Evolutionary conservation across 2,329 filamentous ascomycete genomes (phyloP).

Genomic region (Talaromyces sp.): DNA sequence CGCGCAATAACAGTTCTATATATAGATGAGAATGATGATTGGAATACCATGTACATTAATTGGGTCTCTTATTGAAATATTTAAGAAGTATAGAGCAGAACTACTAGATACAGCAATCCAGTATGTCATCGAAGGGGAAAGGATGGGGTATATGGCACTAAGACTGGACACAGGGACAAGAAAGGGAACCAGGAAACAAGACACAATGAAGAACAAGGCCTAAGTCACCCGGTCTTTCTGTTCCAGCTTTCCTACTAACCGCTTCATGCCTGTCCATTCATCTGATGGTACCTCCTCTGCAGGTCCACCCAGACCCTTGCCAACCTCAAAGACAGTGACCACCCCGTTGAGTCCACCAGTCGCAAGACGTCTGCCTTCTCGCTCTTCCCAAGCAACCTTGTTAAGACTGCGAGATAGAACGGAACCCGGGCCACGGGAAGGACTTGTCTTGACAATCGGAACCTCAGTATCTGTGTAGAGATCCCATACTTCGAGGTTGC

Average conservation of each 20-base stretch:
- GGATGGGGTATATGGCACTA: constrained; percentile 30
- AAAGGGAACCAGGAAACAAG: constrained; percentile 12
- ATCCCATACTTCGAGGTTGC: constrained; percentile 93
- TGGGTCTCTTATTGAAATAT: no score
- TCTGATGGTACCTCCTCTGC: constrained; percentile 80
- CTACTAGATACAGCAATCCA: background rate
- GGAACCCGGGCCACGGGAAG: constrained; percentile 62
- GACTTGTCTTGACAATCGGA: constrained; percentile 78
- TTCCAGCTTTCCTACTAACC: constrained; percentile 77
- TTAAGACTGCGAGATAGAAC: constrained; percentile 86
- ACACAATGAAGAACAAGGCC: constrained; percentile 11
- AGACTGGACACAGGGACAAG: constrained; percentile 11
- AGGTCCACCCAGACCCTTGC: constrained; percentile 76
- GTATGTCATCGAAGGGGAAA: constrained; percentile 21
- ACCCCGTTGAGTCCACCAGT: constrained; percentile 91
- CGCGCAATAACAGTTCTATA: no score
- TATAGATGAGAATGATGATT: no score
- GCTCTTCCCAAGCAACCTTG: constrained; percentile 90
- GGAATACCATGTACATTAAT: no score
- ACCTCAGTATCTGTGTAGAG: constrained; percentile 91
- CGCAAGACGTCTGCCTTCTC: constrained; percentile 82
- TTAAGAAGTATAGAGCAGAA: background rate
- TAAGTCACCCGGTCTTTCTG: constrained; percentile 42
- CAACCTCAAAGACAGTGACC: constrained; percentile 89
- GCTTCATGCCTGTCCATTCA: constrained; percentile 93